Percentiles rank a stretch among this genome's conserved stretches.
phyloP scores from a whole-genome alignment of 2,329 filamentous ascomycete genomes.

The Apiospora saccharicola region DNA sequence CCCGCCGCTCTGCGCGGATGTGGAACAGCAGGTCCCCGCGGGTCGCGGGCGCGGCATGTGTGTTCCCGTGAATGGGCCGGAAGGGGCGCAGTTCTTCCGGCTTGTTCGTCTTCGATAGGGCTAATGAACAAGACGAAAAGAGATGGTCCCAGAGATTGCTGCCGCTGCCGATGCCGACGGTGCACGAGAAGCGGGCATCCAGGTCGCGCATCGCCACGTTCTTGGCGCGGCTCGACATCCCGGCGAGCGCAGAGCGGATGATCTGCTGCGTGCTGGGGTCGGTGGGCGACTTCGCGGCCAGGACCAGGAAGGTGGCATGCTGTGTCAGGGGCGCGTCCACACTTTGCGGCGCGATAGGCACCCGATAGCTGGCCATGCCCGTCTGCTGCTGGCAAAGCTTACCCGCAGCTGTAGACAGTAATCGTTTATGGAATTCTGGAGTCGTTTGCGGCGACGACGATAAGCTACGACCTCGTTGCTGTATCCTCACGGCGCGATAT shows the following conservation, averaged over 20 bases:
- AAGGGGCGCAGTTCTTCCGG: slow-evolving; percentile 62
- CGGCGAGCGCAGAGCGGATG: slow-evolving; percentile 53
- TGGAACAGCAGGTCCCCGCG: slow-evolving; percentile 66
- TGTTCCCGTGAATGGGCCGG: slow-evolving; percentile 51
- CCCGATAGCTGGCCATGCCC: slow-evolving; percentile 26
- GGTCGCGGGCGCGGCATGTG: slow-evolving; percentile 61
- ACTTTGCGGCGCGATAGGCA: slow-evolving; percentile 50
- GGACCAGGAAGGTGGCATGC: slow-evolving; percentile 61
- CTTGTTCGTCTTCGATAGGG: slow-evolving; percentile 45
- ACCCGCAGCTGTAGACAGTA: background rate
- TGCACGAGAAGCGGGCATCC: slow-evolving; percentile 55
- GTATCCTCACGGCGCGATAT: background rate
- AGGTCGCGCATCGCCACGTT: slow-evolving; percentile 61
- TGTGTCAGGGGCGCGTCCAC: slow-evolving; percentile 60
- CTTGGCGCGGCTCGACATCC: slow-evolving; percentile 55
- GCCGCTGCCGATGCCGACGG: slow-evolving; percentile 62
- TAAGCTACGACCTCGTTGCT: background rate
- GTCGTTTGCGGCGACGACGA: background rate
- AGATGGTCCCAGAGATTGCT: slow-evolving; percentile 58
- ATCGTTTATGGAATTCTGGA: background rate
- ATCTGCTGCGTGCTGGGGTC: slow-evolving; percentile 45
- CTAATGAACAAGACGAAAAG: background rate
- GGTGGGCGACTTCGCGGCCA: slow-evolving; percentile 46
- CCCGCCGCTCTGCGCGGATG: slow-evolving; percentile 63
- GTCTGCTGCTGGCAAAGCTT: background rate